Base-by-base conservation (phyloP, 768 basidiomycete species). In the Trametes elegans region DNA sequence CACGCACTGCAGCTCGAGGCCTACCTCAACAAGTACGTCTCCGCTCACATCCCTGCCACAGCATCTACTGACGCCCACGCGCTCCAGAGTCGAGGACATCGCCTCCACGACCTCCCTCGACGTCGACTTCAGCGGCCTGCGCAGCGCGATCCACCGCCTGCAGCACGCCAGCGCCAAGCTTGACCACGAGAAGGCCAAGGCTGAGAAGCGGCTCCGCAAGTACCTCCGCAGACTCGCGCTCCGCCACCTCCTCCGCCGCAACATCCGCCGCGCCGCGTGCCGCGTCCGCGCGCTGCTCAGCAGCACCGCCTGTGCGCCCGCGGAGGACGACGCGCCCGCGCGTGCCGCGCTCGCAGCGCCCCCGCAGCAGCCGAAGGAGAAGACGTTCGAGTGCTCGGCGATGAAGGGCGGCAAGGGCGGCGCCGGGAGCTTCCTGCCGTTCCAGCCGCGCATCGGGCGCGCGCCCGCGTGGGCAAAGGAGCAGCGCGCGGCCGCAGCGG, bases 131-230 rank as follows among this genome's bases (percentile, higher is more conserved):
- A 67, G 71, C 14, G 63, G 67, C 18, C 68, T 88, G 10, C 72
- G 79, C 4, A 64, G 70, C 28, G 73, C 79, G 10, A 81, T 87
- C 54, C 58, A 62, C 31, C 64, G 68, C 21, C 70, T 87, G 13
- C 79, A 80, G 63, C 54, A 53, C 24, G 76, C 81, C 24, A 88
- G 85, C 68, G 49, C 67, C 11, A 70, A 73, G 53, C 77, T 88
- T 31, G 86, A 88, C 59, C 65, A 68, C 14, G 85, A 87, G 68
- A 88, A 86, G 61, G 53, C 24, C 3, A 70, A 72, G 18, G 85
- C 83, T 1, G 83, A 84, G 67, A 66, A 75, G 54, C 71, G 74
- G 32, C 77, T 88, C 63, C 72, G 66, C 55, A 72, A 74, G 51
- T 70, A 83, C 19, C 60, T 85, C 68, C 57, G 68, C 56, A 69